A percentile compares a stretch with the other conserved stretches of the same genome.
Conservation (phyloP, 2,329 filamentous ascomycete genomes). For the Colletotrichum sp. region DNA sequence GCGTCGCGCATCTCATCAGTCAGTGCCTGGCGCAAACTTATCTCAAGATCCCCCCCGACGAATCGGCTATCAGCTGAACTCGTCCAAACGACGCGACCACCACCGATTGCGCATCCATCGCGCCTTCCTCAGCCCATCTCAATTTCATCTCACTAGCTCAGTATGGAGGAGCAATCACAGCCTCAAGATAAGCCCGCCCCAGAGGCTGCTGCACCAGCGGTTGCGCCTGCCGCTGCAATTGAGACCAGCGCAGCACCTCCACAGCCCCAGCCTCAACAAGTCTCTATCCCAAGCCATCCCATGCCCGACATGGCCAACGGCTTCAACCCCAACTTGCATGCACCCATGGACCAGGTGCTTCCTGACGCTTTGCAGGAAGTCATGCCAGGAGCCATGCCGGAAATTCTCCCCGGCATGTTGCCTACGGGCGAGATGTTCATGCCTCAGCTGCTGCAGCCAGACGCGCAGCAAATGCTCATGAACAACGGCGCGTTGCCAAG, state of each 20-base stretch:
- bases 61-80: background rate
- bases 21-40: background rate
- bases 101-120: background rate
- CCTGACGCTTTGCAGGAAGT: slow-evolving; percentile 22
- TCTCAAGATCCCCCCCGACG: background rate
- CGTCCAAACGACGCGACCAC: background rate
- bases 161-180: slow-evolving; percentile 17
- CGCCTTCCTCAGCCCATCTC: background rate
- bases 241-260: background rate
- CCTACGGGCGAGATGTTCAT: slow-evolving; percentile 22
- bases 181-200: background rate
- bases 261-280: background rate
- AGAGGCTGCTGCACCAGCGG: background rate
- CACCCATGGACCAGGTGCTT: slow-evolving; percentile 21
- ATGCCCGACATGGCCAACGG: background rate
- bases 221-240: background rate
- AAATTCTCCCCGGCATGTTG: slow-evolving; percentile 21
- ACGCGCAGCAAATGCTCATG: slow-evolving; percentile 7
- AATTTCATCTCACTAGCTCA: background rate
- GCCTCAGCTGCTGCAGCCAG: slow-evolving; percentile 13
- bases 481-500: slow-evolving; percentile 21
- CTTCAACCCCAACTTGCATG: slow-evolving; percentile 13
- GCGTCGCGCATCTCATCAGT: background rate
- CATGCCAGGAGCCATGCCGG: slow-evolving; percentile 20
- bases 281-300: slow-evolving; percentile 7